These are phyloP conservation scores for Mycena latifolia DNA, from an alignment of 768 basidiomycete species.

Conservation along the genomic window DNA sequence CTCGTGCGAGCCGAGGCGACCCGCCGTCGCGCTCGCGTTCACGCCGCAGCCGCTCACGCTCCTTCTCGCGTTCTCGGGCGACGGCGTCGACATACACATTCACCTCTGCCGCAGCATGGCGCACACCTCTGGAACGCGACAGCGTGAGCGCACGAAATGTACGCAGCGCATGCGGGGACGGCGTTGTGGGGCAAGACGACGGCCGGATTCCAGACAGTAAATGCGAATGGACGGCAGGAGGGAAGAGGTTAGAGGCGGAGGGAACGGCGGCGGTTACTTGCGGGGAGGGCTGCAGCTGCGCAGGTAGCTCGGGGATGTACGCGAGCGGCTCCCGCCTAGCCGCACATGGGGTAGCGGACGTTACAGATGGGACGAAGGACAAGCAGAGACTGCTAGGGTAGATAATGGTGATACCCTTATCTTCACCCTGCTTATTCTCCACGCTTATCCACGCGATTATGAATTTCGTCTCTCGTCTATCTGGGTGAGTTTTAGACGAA, in stretches of 20 bases:
- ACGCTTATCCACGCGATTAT: conserved; percentile 82
- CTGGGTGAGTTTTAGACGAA: conserved; percentile 33
- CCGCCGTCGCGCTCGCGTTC: conserved; percentile 67
- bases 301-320: conserved; percentile 73
- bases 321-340: conserved; percentile 56
- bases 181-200: conserved; percentile 48
- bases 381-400: conserved; percentile 77
- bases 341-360: conserved; percentile 44
- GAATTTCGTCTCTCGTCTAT: conserved; percentile 48
- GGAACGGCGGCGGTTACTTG: conserved; percentile 53
- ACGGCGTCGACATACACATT: conserved; percentile 81
- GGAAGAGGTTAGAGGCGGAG: conserved; percentile 31
- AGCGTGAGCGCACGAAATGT: conserved; percentile 66
- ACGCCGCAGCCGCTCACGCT: conserved; percentile 59
- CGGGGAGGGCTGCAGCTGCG: conserved; percentile 69
- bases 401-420: conserved; percentile 80
- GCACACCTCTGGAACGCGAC: conserved; percentile 62
- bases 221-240: conserved; percentile 35
- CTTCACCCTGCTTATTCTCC: conserved; percentile 84
- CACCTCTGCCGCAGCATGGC: conserved; percentile 69
- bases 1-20: conserved; percentile 50
- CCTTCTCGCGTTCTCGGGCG: conserved; percentile 81
- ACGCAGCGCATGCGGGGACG: conserved; percentile 49
- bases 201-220: conserved; percentile 26
- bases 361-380: conserved; percentile 52